Evolutionary conservation across 2,329 filamentous ascomycete species (phyloP), one percentile per base, ranked within the genome.

Genomic region (Hymenotorrendiella dingleyae): DNA sequence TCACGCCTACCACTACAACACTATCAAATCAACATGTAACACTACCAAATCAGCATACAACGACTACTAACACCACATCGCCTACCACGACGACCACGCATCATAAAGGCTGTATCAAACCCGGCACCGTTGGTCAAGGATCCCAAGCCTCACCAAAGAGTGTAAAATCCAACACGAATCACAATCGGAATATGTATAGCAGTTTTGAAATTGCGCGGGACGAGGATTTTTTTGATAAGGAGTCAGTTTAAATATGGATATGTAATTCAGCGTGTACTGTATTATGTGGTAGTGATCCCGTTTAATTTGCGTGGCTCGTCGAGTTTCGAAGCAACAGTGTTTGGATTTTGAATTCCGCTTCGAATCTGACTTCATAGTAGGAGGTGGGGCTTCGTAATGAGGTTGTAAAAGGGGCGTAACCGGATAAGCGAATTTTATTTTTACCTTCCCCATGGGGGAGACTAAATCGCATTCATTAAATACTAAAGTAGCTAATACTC

Each of bases 221-320:
- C 33, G 40, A 43, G 9, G 48, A 30, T 8, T 46, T 50, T 29
- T 48, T 35, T 27, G 48, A 50, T 24, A 42, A 45, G 9, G 22
- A 40, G 20, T 49, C 32, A 36, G 17, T 20, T 24, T 22, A 9
- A 4, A 27, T 38, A 34, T 5, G 30, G 4, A 16, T 17, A 17
- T 1, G 11, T 17, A n/a, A n/a, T n/a, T n/a, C n/a, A n/a, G n/a
- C n/a, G n/a, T n/a, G n/a, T n/a, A n/a, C n/a, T n/a, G n/a, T n/a
- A n/a, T n/a, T n/a, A n/a, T n/a, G n/a, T n/a, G n/a, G n/a, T n/a
- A n/a, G n/a, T n/a, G n/a, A n/a, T n/a, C n/a, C n/a, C n/a, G n/a
- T n/a, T n/a, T n/a, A n/a, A n/a, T n/a, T n/a, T n/a, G n/a, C n/a
- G n/a, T n/a, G n/a, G n/a, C n/a, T n/a, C n/a, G n/a, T n/a, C n/a